Conservation (phyloP, 2,329 filamentous ascomycete genomes). For the Pseudocercospora crystallina region DNA sequence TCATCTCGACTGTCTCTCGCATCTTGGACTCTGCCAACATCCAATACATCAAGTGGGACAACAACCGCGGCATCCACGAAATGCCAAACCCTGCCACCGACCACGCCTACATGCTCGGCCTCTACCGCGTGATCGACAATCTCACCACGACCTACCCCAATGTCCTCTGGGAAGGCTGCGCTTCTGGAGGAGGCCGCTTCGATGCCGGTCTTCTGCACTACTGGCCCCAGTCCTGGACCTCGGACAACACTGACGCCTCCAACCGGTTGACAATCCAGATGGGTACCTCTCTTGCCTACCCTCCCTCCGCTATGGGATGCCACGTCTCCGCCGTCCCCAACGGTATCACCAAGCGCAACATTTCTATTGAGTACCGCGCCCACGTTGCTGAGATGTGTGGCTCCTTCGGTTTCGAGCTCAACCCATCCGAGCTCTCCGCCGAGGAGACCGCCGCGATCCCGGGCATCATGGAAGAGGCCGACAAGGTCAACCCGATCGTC, state of each 20-base stretch:
- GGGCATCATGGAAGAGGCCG: constrained; percentile 53
- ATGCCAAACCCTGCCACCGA: constrained; percentile 53
- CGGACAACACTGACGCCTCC: constrained; percentile 63
- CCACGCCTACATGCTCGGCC: constrained; percentile 62
- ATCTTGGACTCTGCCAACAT: constrained; percentile 57
- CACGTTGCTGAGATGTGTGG: constrained; percentile 70
- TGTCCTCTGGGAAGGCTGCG: constrained; percentile 66
- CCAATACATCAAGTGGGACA: constrained; percentile 67
- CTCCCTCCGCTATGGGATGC: constrained; percentile 64
- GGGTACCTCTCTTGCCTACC: constrained; percentile 63
- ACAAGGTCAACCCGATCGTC: constrained; percentile 60
- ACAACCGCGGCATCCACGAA: constrained; percentile 66
- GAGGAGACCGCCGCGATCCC: constrained; percentile 58
- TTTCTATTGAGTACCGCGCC: constrained; percentile 60
- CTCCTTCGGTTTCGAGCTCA: constrained; percentile 64
- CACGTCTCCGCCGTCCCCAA: constrained; percentile 64
- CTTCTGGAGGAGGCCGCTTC: constrained; percentile 64
- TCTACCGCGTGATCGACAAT: constrained; percentile 62
- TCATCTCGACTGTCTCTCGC: constrained; percentile 56
- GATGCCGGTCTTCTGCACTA: constrained; percentile 64
- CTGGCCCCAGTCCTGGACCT: constrained; percentile 66
- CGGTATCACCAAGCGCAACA: constrained; percentile 55
- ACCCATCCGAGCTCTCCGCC: constrained; percentile 53
- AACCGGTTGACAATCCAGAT: constrained; percentile 63
- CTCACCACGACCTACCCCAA: constrained; percentile 61